Evolutionary conservation across 192 early-diverging fungal species (phyloP).

Genomic region (Diversispora epigaea): DNA sequence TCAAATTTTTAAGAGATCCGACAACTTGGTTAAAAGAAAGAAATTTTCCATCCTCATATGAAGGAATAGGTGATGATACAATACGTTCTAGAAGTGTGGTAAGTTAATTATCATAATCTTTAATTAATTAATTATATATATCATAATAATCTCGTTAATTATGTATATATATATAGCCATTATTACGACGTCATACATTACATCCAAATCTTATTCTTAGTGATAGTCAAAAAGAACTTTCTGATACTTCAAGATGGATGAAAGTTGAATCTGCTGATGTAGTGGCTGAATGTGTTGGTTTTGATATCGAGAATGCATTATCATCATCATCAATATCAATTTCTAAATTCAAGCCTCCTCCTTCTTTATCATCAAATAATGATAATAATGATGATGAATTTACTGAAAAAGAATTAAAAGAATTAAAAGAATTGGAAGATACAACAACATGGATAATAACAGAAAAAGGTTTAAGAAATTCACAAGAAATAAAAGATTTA

Average conservation of each 20-base stretch:
- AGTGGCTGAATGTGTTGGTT: conserved; percentile 56
- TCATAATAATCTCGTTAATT: neutral
- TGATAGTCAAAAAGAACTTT: conserved; percentile 44
- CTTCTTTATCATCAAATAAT: no score
- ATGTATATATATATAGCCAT: conserved; percentile 8
- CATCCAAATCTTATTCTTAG: conserved; percentile 52
- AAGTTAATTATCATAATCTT: neutral
- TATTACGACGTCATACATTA: conserved; percentile 53
- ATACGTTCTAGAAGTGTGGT: conserved; percentile 43
- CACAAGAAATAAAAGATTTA: conserved; percentile 12
- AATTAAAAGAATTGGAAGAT: conserved; percentile 2
- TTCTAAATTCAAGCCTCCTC: no score
- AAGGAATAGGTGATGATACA: conserved; percentile 45
- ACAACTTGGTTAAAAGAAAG: conserved; percentile 5
- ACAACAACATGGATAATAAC: no score
- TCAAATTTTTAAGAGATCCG: conserved; percentile 45
- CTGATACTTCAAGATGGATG: conserved; percentile 51
- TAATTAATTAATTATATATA: neutral
- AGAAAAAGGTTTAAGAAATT: neutral
- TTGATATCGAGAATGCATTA: conserved; percentile 53
- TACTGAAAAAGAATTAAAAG: conserved; percentile 26
- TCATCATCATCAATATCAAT: neutral
- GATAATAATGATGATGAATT: neutral
- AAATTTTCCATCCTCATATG: conserved; percentile 33
- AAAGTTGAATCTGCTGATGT: conserved; percentile 62